Conservation (phyloP, 73 alveolate genomes). For the Diophrys sp. region DNA sequence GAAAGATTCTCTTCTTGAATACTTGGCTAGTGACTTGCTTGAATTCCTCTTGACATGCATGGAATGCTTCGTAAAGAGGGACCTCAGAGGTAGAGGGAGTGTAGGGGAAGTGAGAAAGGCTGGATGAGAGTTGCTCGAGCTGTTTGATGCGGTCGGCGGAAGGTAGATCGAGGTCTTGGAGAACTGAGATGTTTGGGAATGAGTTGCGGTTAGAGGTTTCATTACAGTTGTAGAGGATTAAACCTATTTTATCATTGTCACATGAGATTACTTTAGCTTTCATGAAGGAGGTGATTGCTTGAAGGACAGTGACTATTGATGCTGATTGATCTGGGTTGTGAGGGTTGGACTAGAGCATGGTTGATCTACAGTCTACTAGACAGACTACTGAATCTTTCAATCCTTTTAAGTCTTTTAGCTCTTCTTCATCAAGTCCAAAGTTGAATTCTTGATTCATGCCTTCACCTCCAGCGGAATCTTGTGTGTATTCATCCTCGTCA, state of each 20-base stretch:
- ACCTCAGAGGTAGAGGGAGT: slow-evolving; percentile 48
- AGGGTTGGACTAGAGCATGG: slow-evolving; percentile 70
- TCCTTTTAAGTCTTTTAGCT: slow-evolving; percentile 44
- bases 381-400: slow-evolving; percentile 81
- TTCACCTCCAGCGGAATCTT: too few relatives aligned
- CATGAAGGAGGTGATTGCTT: slow-evolving; percentile 81
- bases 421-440: slow-evolving; percentile 52
- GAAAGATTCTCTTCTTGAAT: slow-evolving; percentile 87
- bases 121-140: not conserved
- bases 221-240: slow-evolving; percentile 87
- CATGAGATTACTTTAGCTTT: slow-evolving; percentile 92
- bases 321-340: slow-evolving; percentile 41
- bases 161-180: not conserved
- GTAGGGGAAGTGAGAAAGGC: slow-evolving; percentile 31
- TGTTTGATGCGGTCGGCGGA: not conserved
- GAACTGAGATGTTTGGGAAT: not conserved
- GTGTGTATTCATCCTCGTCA: too few relatives aligned
- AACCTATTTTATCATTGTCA: slow-evolving; percentile 90
- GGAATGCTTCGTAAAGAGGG: slow-evolving; percentile 84
- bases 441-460: slow-evolving; percentile 47
- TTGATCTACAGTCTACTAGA: slow-evolving; percentile 77
- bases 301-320: slow-evolving; percentile 64
- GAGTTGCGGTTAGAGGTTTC: slow-evolving; percentile 49
- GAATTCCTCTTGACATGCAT: slow-evolving; percentile 88
- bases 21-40: slow-evolving; percentile 81